Evolutionary conservation across 805 yeast genomes (phyloP).

Genomic region (Hanseniaspora pseudoguilliermondii): DNA sequence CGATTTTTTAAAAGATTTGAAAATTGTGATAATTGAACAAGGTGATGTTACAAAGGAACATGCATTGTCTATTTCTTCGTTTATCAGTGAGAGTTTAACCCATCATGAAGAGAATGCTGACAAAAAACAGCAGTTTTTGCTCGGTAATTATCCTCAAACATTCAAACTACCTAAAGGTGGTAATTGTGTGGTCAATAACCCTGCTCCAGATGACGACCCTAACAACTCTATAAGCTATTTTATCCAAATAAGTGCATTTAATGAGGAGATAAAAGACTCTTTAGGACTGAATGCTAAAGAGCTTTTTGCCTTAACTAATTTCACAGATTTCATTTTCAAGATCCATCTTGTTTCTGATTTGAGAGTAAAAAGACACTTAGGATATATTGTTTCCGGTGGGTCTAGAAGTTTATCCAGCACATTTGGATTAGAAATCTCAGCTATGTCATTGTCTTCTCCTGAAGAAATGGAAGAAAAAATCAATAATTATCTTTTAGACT

Average conservation of each 20-base stretch:
- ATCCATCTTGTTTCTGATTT: conserved; percentile 35
- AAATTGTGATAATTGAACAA: conserved; percentile 34
- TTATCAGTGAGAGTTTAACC: conserved; percentile 21
- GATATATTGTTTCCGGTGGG: conserved; percentile 52
- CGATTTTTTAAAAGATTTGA: conserved; percentile 23
- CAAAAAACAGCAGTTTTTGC: not conserved
- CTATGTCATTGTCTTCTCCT: conserved; percentile 42
- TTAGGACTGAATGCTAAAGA: conserved; percentile 18
- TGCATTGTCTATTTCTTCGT: conserved; percentile 17
- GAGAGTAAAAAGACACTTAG: conserved; percentile 45
- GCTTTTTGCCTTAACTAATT: conserved; percentile 32
- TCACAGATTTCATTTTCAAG: conserved; percentile 38
- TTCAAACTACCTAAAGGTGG: conserved; percentile 22
- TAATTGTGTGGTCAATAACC: conserved; percentile 23
- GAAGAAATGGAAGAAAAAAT: conserved; percentile 33
- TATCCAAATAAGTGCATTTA: conserved; percentile 39
- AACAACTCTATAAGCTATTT: conserved; percentile 41
- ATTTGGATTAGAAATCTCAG: conserved; percentile 44
- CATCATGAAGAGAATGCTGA: not conserved
- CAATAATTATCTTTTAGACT: conserved; percentile 34
- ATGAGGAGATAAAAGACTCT: conserved; percentile 21
- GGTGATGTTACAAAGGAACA: conserved; percentile 34
- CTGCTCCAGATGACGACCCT: conserved; percentile 35
- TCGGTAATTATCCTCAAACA: conserved; percentile 28
- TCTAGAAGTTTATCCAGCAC: conserved; percentile 37